Evolutionary conservation across 2,329 filamentous ascomycete genomes (phyloP), one percentile per base, ranked within the genome.

Genomic region (Blastomyces silverae): DNA sequence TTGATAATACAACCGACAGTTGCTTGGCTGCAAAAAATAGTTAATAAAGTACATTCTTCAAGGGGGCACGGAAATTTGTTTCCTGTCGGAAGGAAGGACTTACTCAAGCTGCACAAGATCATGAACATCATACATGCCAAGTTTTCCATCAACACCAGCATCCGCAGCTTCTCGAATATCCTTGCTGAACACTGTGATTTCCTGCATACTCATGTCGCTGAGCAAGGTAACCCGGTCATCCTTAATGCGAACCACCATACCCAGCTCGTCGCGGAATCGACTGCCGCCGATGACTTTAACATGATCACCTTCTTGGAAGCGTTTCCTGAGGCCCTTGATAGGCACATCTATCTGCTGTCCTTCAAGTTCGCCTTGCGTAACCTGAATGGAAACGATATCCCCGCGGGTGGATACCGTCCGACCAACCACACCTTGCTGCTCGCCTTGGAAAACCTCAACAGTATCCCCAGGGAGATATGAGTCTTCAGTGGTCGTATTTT

Each of bases 201-300:
- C 94, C 62, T 88, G 87, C 77, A 94, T 93, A 66, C 87, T 94
- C 75, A 94, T 91, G 78, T 99, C 94, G 59, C 91, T 96, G 69
- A 99, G 81, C 69, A 99, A 82, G 0, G 94, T 97, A 65, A 99
- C 92, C 50, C 90, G 88, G 75, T 99, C 94, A 66, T 96, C 91
- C 60, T 87, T 89, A 69, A 97, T 94, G 75, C 91, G 91, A 69
- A 97, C 92, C 62, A 99, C 92, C 85, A 97, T 96, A 77, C 94
- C 94, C 56, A 97, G 89, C 78, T 99, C 94, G 71, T 97, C 94
- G 64, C 90, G 87, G 76, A 92, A 97, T 71, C 91, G 89, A 79
- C 92, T 96, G 50, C 92, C 93, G 64, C 94, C 93, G 74, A 97
- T 96, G 70, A 99, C 94, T 80, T 97, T 97, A 80, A 99, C 94